Conservation (phyloP, 176 grass and related monocot genomes). For the Carex kokanica region DNA sequence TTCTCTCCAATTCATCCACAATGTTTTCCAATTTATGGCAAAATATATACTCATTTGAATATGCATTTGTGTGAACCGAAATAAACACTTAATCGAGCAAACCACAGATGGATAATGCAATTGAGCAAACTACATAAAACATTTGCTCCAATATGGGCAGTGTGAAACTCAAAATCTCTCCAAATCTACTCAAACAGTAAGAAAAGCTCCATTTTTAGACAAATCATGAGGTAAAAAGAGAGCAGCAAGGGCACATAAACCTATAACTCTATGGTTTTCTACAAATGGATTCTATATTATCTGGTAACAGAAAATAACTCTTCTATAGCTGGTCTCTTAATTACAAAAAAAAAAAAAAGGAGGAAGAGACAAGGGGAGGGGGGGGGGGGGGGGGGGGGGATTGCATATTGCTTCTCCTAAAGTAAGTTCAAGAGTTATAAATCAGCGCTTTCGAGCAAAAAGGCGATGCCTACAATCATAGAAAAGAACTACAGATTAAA, state of each 20-base stretch:
- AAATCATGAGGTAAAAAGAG: neutral
- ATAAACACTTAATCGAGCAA: no score
- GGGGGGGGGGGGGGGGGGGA: no score
- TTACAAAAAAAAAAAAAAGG: neutral
- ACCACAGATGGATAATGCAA: no score
- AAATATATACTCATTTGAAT: no score
- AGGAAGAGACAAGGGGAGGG: neutral
- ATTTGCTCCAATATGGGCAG: neutral
- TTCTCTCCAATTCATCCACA: no score
- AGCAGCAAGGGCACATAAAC: neutral
- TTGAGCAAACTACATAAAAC: no score
- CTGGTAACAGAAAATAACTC: neutral
- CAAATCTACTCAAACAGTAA: neutral
- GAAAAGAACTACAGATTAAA: neutral
- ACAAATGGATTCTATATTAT: neutral
- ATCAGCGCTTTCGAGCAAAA: constrained; percentile 22
- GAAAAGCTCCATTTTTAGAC: neutral
- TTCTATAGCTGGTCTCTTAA: neutral
- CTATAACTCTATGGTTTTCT: neutral
- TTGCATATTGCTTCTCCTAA: neutral
- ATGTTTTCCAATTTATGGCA: no score
- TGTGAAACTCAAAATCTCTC: neutral
- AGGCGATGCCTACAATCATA: constrained; percentile 14
- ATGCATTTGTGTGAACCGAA: no score
- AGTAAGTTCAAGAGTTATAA: neutral